These are phyloP conservation scores for Vachellia pachyceras DNA, from an alignment of 306 rosid genomes.

Conservation along the genomic window DNA sequence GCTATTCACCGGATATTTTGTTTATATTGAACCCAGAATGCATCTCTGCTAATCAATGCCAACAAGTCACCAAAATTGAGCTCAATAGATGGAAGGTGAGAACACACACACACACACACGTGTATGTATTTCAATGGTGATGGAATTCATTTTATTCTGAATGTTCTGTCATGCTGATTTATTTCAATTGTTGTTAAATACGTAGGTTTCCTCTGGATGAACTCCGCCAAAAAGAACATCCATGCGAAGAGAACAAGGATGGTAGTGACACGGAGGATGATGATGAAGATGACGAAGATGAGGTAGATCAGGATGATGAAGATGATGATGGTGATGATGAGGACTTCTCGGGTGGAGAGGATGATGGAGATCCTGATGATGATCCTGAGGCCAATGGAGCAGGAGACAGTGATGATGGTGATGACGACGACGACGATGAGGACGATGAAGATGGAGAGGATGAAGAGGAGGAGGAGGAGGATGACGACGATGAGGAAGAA, in stretches of 20 bases:
- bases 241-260: slow-evolving; percentile 67
- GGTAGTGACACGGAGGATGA: slow-evolving; percentile 84
- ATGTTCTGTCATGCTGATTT: slow-evolving; percentile 15
- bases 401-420: slow-evolving; percentile 55
- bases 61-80: slow-evolving; percentile 41
- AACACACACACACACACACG: not conserved
- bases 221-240: slow-evolving; percentile 39
- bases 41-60: slow-evolving; percentile 49
- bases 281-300: slow-evolving; percentile 56
- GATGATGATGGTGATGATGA: slow-evolving; percentile 57
- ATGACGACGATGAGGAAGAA: slow-evolving; percentile 58
- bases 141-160: not conserved
- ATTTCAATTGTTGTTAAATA: slow-evolving; percentile 46
- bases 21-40: slow-evolving; percentile 48
- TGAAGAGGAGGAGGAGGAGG: slow-evolving; percentile 33
- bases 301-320: slow-evolving; percentile 61
- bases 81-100: slow-evolving; percentile 62
- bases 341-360: slow-evolving; percentile 72
- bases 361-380: slow-evolving; percentile 68
- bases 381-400: slow-evolving; percentile 66
- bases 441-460: slow-evolving; percentile 34
- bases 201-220: slow-evolving; percentile 73
- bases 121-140: not conserved
- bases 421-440: not conserved
- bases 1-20: not conserved